Base-by-base conservation (phyloP, 352 stramenopile species). In the Pythium rhizo-oryzae region DNA sequence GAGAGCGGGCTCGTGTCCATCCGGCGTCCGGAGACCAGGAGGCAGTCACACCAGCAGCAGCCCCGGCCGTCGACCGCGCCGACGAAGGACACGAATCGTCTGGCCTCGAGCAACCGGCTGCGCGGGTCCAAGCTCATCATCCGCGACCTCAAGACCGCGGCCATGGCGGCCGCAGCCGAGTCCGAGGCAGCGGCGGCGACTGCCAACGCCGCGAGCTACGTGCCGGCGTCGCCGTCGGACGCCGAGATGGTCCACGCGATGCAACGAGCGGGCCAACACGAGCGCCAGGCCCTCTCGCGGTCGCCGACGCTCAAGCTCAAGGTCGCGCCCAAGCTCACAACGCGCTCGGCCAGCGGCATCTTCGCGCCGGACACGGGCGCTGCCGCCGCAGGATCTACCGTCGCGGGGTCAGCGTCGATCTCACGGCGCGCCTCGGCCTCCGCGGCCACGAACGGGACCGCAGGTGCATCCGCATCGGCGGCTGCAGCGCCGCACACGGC, bases 1-100 rank as follows among this genome's bases (percentile, higher is more conserved):
- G 76, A 86, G 68, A 78, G 64, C 5, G 78, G 78, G 4, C 79
- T 90, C 21, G 79, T 94, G 16, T 84, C 84, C 33, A 84, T 92
- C 55, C 82, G 80, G 6, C 59, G 66, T 3, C 52, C 53, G 2
- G 53, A 68, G 21, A 37, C 23, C 19, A 67, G 59, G 53, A 37
- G n/a, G n/a, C n/a, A n/a, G n/a, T n/a, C n/a, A n/a, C n/a, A n/a
- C n/a, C n/a, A 63, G 25, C 18, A 56, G 7, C 30, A 33, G 0
- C 35, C 49, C 9, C 43, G 43, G 0, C 35, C 49, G 16, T 59
- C 59, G 13, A 47, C 53, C 35, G 33, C 35, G 33, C 18, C 8
- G 53, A 35, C 4, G 21, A 19, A 16, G 5, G 9, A 19, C 9
- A 47, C 8, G 19, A 37, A 19, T n/a, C 25, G 15, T 8, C 8